Conservation (phyloP, 73 alveolate genomes). For the Paramecium sexaurelia region DNA sequence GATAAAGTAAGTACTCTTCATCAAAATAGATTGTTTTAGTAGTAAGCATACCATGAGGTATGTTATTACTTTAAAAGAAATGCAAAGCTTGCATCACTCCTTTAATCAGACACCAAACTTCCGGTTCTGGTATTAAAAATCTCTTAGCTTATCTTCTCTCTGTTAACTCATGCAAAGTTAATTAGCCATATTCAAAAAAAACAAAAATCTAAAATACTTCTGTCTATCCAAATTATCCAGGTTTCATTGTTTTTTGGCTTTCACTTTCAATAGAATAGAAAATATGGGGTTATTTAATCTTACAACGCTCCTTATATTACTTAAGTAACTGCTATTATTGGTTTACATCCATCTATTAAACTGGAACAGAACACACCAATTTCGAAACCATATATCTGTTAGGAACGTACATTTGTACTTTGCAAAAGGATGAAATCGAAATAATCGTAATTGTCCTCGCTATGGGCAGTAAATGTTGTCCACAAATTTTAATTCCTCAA, state of each 20-base stretch:
- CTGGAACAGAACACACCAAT: constrained; percentile 57
- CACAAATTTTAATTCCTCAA: constrained; percentile 48
- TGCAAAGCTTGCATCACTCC: constrained; percentile 28
- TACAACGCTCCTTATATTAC: constrained; percentile 39
- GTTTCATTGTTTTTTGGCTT: constrained; percentile 19
- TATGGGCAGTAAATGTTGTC: constrained; percentile 55
- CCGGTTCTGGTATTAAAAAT: constrained; percentile 31
- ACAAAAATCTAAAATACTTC: constrained; percentile 52
- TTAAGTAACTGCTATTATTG: constrained; percentile 1
- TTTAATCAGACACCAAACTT: constrained; percentile 59
- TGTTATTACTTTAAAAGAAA: background rate
- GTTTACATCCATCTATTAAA: constrained; percentile 14
- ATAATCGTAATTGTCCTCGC: constrained; percentile 28
- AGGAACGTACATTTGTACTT: background rate
- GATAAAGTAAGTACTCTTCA: constrained; percentile 36
- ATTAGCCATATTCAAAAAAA: constrained; percentile 46
- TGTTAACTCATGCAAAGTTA: background rate
- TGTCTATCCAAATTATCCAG: background rate
- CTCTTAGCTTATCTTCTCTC: background rate
- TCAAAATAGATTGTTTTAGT: constrained; percentile 45
- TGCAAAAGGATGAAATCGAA: constrained; percentile 49
- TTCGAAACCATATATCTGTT: constrained; percentile 60
- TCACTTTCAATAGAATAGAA: constrained; percentile 52
- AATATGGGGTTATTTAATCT: constrained; percentile 29
- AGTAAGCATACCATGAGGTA: constrained; percentile 46